Base-by-base conservation (phyloP, 805 yeast species). In the Maudiozyma bulderi region DNA sequence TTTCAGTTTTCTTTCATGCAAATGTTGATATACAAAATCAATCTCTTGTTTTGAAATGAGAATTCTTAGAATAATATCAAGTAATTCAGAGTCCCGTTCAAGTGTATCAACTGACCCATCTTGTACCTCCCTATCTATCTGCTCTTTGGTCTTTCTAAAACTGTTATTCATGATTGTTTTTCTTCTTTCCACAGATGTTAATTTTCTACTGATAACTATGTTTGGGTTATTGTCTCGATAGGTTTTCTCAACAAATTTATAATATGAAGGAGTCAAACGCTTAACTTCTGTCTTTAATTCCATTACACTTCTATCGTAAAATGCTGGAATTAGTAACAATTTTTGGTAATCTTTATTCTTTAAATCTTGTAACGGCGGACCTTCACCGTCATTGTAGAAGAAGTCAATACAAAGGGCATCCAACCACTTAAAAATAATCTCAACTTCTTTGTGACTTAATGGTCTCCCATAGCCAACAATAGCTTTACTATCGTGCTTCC, bases 321-420 rank as follows among this genome's bases (percentile, higher is more conserved):
- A 79, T 0, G 75, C 79, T 2, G 88, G 86, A 8, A 86, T 71
- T 30, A 82, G 64, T 52, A 83, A 65, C 28, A 86, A 63, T 40
- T 79, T 75, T 61, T 84, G 86, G 60, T 84, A 87, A 35, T 76
- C 74, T 32, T 73, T 76, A 50, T 78, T 77, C 52, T 81, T 81
- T 57, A 87, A 67, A 7, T 76, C 77, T 52, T 76, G 79, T 32
- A 86, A 55, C 1, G 87, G 76, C 0, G 93, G 93, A 0, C 95
- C 95, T 34, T 82, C 82, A 0, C 95, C 95, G 43, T 77, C 81
- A 57, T 85, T 81, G 62, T 87, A 80, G 67, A 88, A 87, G 60
- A 86, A 87, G 50, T 81, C 90, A 44, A 76, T 62, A 47, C 87
- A 76, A n/a, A 84, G 64, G 6, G 75, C 70, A 44, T 76, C 69